A percentile compares a stretch with the other conserved stretches of the same genome.
phyloP scores from a whole-genome alignment of 2,329 filamentous ascomycete species.

The Venturia carpophila region DNA sequence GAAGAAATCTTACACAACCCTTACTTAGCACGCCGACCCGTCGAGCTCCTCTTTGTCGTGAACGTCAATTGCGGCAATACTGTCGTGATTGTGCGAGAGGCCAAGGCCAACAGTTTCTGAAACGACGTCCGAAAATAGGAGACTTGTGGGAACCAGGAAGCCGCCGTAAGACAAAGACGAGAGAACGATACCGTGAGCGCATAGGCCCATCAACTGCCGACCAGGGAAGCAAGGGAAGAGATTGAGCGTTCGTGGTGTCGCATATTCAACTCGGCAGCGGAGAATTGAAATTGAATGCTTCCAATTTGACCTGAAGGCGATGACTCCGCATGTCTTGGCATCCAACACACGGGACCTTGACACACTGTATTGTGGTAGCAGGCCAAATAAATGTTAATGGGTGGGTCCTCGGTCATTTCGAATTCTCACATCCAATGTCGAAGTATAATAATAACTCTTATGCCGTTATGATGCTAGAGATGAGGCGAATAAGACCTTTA shows the following conservation, averaged over 20 bases:
- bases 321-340: neutral
- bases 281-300: neutral
- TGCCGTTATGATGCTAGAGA: too few relatives aligned
- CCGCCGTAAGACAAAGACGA: neutral
- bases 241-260: neutral
- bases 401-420: too few relatives aligned
- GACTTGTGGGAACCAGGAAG: neutral
- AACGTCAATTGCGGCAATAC: neutral
- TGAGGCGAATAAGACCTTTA: too few relatives aligned
- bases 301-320: neutral
- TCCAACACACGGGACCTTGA: neutral
- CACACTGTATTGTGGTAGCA: too few relatives aligned
- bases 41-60: neutral
- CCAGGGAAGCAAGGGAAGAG: neutral
- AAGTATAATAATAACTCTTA: too few relatives aligned
- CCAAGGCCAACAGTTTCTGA: neutral
- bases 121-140: neutral
- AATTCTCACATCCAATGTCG: too few relatives aligned
- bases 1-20: neutral
- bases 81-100: neutral
- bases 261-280: neutral
- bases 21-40: neutral
- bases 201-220: neutral
- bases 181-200: neutral
- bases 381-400: too few relatives aligned